Evolutionary conservation across 2,329 filamentous ascomycete genomes (phyloP).

Genomic region (Penicillium hordei): DNA sequence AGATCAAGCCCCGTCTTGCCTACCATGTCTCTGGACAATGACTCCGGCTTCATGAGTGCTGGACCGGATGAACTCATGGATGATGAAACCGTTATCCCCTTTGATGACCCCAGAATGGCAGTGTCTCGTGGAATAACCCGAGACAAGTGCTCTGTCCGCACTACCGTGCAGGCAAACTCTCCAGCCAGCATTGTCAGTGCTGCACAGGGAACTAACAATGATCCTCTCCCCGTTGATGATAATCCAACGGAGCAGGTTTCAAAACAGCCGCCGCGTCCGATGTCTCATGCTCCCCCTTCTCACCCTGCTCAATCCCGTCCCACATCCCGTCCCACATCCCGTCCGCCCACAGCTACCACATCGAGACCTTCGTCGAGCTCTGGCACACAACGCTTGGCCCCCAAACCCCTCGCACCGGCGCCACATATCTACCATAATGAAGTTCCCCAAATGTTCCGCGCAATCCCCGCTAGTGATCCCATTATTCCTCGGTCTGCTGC

Average conservation of each 20-base stretch:
- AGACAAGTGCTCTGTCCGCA: constrained; percentile 24
- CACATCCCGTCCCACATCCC: background rate
- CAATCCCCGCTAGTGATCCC: constrained; percentile 55
- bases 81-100: constrained; percentile 48
- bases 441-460: constrained; percentile 31
- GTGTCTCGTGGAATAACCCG: constrained; percentile 19
- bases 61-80: constrained; percentile 68
- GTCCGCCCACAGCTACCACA: constrained; percentile 11
- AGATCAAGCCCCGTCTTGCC: constrained; percentile 78
- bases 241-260: constrained; percentile 18
- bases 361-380: constrained; percentile 42
- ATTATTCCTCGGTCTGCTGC: constrained; percentile 34
- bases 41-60: constrained; percentile 87
- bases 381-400: constrained; percentile 32
- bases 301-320: background rate
- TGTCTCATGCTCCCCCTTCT: constrained; percentile 30
- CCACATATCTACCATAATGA: constrained; percentile 38
- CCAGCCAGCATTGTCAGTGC: constrained; percentile 25
- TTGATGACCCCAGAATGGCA: constrained; percentile 26
- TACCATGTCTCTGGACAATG: constrained; percentile 56
- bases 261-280: constrained; percentile 23
- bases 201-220: constrained; percentile 21
- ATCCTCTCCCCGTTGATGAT: constrained; percentile 23
- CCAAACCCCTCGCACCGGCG: constrained; percentile 41
- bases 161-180: constrained; percentile 29